Percentiles rank a stretch among this genome's conserved stretches.
Conservation (phyloP, 2,329 filamentous ascomycete species). For the Botrytis cinerea region DNA sequence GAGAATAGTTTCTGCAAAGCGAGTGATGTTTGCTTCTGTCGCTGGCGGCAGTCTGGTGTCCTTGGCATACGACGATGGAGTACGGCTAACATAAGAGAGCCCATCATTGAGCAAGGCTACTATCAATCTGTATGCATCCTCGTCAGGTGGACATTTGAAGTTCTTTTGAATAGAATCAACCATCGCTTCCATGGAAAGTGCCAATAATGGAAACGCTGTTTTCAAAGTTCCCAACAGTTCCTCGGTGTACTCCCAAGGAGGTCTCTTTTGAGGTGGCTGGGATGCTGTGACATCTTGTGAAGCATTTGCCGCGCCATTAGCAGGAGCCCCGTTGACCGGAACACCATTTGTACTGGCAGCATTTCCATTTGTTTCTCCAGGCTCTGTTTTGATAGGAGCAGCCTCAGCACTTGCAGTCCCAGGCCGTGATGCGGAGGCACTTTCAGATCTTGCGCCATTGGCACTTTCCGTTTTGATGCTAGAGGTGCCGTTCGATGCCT, state of each 20-base stretch:
- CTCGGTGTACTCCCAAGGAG: constrained; percentile 94
- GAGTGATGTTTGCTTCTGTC: constrained; percentile 94
- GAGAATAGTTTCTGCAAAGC: constrained; percentile 94
- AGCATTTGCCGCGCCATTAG: constrained; percentile 48
- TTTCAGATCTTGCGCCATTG: constrained; percentile 31
- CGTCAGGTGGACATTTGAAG: constrained; percentile 98
- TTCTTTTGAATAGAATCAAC: constrained; percentile 98
- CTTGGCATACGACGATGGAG: constrained; percentile 81
- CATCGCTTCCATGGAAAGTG: constrained; percentile 99
- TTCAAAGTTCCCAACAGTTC: constrained; percentile 95
- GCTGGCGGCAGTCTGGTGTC: constrained; percentile 87
- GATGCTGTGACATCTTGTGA: constrained; percentile 32
- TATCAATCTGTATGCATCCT: constrained; percentile 95
- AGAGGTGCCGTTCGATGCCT: constrained; percentile 27
- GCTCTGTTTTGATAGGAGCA: constrained; percentile 40
- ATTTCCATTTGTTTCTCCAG: constrained; percentile 32
- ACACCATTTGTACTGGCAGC: constrained; percentile 18
- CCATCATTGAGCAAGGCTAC: constrained; percentile 97
- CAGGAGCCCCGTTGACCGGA: constrained; percentile 32
- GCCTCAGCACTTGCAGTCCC: constrained; percentile 49
- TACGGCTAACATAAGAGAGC: constrained; percentile 85
- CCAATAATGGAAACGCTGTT: constrained; percentile 93
- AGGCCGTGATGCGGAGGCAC: constrained; percentile 42
- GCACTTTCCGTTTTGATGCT: constrained; percentile 38
- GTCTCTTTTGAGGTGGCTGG: constrained; percentile 56